phyloP scores from a whole-genome alignment of 257 asterid genomes.

The Solanum clarkiae region DNA sequence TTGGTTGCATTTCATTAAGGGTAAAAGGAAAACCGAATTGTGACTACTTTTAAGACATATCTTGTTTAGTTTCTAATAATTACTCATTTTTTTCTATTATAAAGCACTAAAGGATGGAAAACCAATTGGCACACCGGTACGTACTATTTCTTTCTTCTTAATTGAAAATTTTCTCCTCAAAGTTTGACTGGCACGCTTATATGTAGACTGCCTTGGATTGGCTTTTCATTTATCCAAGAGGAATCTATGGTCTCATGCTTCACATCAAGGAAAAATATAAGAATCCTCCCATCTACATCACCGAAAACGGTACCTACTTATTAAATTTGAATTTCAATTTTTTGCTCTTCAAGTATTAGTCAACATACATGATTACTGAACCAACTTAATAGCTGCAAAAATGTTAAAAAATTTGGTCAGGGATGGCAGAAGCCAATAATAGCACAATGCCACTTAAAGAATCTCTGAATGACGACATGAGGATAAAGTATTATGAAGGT shows the following conservation, averaged over 20 bases:
- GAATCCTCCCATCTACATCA: constrained; percentile 15
- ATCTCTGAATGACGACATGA: constrained; percentile 4
- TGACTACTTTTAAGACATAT: too few species aligned
- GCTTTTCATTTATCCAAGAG: constrained; percentile 19
- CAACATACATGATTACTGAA: background rate
- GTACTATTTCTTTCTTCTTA: background rate
- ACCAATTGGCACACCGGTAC: constrained; percentile 9
- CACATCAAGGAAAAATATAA: constrained; percentile 12
- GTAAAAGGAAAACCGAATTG: too few species aligned
- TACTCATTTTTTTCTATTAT: background rate
- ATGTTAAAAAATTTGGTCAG: background rate
- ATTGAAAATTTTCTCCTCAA: background rate
- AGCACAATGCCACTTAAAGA: constrained; percentile 2
- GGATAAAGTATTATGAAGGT: constrained; percentile 10
- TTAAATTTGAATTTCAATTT: background rate
- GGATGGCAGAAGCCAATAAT: constrained; percentile 11
- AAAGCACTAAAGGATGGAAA: constrained; percentile 9
- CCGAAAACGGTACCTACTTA: constrained; percentile 13
- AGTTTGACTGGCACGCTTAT: background rate
- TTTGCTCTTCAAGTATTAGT: background rate
- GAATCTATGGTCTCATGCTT: constrained; percentile 16
- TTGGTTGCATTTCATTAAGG: too few species aligned
- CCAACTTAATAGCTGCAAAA: background rate
- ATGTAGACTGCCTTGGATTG: constrained; percentile 11
- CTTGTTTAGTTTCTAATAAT: background rate